A percentile compares a stretch with the other conserved stretches of the same genome.
phyloP scores from a whole-genome alignment of 2,329 filamentous ascomycete species.

The Aspergillus caelatus region DNA sequence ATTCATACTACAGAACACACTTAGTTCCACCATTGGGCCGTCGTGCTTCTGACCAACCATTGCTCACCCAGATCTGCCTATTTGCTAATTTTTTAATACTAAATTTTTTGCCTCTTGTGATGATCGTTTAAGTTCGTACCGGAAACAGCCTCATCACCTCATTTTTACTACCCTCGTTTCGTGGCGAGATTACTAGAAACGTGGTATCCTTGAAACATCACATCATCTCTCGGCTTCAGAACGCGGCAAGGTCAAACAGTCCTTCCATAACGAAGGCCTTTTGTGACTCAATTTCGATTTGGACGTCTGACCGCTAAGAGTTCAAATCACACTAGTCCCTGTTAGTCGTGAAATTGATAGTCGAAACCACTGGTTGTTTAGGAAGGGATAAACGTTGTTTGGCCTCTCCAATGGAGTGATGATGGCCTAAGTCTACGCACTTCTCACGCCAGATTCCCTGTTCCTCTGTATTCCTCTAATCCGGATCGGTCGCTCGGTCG shows the following conservation, averaged over 20 bases:
- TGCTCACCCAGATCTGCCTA: not conserved
- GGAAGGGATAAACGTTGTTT: slow-evolving; percentile 2
- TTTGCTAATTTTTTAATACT: not conserved
- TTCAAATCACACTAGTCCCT: not conserved
- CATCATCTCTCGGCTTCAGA: not conserved
- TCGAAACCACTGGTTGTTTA: not conserved
- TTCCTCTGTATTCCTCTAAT: not conserved
- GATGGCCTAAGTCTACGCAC: slow-evolving; percentile 9
- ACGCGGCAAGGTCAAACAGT: not conserved
- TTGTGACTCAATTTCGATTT: not conserved
- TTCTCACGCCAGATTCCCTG: slow-evolving; percentile 12
- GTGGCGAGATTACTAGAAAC: not conserved
- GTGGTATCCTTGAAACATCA: not conserved
- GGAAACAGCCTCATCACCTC: not conserved
- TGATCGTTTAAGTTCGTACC: not conserved
- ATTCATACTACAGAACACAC: not conserved
- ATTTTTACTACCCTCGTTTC: not conserved
- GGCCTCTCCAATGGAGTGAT: slow-evolving; percentile 14
- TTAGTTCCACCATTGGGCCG: not conserved
- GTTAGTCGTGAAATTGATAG: slow-evolving; percentile 8
- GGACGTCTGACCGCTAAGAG: slow-evolving; percentile 15
- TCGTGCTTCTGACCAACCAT: not conserved
- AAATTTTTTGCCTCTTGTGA: not conserved
- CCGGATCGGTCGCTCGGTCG: not conserved
- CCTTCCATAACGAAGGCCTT: not conserved